These are phyloP conservation scores for Talaromyces nanjingensis DNA, from an alignment of 495 filamentous ascomycete genomes.

Conservation along the genomic window DNA sequence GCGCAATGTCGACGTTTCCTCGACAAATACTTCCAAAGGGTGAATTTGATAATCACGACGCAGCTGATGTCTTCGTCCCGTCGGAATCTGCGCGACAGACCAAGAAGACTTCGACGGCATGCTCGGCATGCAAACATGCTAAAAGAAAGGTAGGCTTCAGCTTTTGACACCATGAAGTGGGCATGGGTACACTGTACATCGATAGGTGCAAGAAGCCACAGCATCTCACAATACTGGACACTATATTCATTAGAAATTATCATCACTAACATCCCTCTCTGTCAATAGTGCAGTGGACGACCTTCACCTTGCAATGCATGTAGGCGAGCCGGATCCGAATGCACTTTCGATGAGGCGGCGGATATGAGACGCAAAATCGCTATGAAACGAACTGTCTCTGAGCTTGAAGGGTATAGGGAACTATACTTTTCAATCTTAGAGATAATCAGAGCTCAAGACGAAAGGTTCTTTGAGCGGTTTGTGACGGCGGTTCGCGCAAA, in stretches of 20 bases:
- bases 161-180: not conserved
- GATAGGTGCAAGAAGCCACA: not conserved
- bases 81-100: not conserved
- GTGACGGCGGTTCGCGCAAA: constrained; percentile 21
- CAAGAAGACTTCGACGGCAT: constrained; percentile 38
- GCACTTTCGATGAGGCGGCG: constrained; percentile 32
- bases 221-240: not conserved
- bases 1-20: not conserved
- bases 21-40: not conserved
- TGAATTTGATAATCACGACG: not conserved
- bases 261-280: not conserved
- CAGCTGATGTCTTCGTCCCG: not conserved
- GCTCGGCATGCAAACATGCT: constrained; percentile 32
- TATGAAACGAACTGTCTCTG: constrained; percentile 28
- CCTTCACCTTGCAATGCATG: constrained; percentile 35
- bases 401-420: constrained; percentile 27
- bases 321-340: constrained; percentile 21
- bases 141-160: constrained; percentile 32
- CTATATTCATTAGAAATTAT: no score
- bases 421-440: constrained; percentile 25
- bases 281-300: constrained; percentile 30
- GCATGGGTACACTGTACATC: not conserved
- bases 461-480: constrained; percentile 19
- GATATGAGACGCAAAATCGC: constrained; percentile 37
- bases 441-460: constrained; percentile 20